phyloP scores from a whole-genome alignment of 805 yeast species.

The Myxozyma monticola region DNA sequence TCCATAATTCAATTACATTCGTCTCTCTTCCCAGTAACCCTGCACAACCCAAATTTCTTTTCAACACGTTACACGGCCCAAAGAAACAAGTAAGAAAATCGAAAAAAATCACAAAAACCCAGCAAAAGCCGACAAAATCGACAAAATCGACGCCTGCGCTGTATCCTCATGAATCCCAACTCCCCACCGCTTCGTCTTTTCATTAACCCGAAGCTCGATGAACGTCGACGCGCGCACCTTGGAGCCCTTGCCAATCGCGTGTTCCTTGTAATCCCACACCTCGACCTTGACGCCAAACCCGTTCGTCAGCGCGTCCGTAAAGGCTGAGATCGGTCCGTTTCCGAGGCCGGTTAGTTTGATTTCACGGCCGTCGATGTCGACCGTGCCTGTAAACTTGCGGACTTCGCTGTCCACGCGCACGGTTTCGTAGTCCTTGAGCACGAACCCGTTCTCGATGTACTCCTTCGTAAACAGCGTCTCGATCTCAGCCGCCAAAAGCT shows the following conservation, averaged over 20 bases:
- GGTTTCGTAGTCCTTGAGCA: conserved; percentile 52
- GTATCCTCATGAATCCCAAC: conserved; percentile 91
- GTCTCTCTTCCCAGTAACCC: too few species aligned
- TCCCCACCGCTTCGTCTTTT: conserved; percentile 66
- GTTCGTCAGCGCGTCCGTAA: conserved; percentile 58
- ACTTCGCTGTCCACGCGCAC: conserved; percentile 45
- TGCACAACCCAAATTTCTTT: too few species aligned
- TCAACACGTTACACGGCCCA: too few species aligned
- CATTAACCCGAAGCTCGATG: conserved; percentile 53
- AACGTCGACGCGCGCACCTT: conserved; percentile 76
- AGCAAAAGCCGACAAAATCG: conserved; percentile 42
- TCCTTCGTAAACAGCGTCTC: conserved; percentile 62
- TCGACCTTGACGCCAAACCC: conserved; percentile 53
- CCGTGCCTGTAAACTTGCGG: conserved; percentile 50
- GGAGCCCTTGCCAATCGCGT: conserved; percentile 74
- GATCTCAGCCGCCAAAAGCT: conserved; percentile 64
- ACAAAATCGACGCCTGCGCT: conserved; percentile 72
- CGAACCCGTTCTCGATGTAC: conserved; percentile 43
- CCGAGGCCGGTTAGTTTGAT: conserved; percentile 59
- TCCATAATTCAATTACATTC: too few species aligned
- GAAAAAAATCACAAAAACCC: conserved; percentile 17
- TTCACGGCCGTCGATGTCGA: conserved; percentile 48
- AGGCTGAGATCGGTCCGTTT: conserved; percentile 81
- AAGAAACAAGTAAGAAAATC: too few species aligned
- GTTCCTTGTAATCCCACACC: conserved; percentile 74